Percentiles rank a stretch among this genome's conserved stretches.
These are phyloP conservation scores for Paracorniculantispora psalliotae DNA, from an alignment of 2,329 filamentous ascomycete genomes.

Conservation along the genomic window DNA sequence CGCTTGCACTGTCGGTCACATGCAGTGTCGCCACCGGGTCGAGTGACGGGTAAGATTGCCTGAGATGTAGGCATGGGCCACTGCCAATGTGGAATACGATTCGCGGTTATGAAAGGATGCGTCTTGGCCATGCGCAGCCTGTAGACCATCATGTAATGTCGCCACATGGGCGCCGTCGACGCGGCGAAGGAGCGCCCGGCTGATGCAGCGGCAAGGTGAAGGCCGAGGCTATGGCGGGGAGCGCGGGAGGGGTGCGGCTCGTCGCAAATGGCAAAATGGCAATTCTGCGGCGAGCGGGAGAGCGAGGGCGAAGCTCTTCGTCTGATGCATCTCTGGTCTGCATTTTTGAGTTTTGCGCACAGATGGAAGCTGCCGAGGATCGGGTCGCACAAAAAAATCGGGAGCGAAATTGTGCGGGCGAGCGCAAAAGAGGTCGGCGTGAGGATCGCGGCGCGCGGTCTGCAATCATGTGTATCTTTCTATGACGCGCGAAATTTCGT, in stretches of 20 bases:
- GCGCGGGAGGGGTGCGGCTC: neutral
- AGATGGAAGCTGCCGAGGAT: neutral
- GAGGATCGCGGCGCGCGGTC: neutral
- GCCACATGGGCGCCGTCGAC: neutral
- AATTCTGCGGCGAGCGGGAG: neutral
- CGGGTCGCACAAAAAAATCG: slow-evolving; percentile 3
- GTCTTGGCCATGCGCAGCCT: neutral
- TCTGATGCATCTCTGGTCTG: neutral
- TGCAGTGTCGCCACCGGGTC: neutral
- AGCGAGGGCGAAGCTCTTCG: neutral
- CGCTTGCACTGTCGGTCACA: neutral
- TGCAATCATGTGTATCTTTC: too few species aligned
- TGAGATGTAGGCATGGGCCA: neutral
- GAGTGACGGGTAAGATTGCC: neutral
- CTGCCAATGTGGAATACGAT: neutral
- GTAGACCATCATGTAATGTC: neutral
- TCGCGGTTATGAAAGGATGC: neutral
- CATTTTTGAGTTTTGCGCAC: neutral
- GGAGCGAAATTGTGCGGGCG: neutral
- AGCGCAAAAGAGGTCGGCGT: neutral
- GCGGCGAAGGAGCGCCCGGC: neutral
- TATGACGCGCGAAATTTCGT: too few species aligned
- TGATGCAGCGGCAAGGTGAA: neutral
- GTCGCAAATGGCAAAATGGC: neutral
- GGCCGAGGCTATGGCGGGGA: slow-evolving; percentile 7